Base-by-base conservation (phyloP, 208 protist genomes). In the Leishmania aethiopica region DNA sequence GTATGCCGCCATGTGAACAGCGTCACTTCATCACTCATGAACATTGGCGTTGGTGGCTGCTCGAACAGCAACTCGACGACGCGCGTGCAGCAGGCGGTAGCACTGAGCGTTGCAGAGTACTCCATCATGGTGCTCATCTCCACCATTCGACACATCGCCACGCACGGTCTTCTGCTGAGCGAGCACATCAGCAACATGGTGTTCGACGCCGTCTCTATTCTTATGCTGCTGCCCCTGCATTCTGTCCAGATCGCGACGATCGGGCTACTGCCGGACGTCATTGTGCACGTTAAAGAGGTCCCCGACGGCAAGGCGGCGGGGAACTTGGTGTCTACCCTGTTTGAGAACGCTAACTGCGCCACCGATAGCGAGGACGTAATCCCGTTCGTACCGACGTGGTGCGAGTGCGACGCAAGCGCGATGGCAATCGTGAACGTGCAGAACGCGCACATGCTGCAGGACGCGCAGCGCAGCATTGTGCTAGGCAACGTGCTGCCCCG, bases 181-280 rank as follows among this genome's bases (percentile, higher is more conserved):
- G 81, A 84, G 77, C 77, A 87, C 77, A 81, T 88, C 79, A 84
- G 84, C 77, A 84, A 77, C 77, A 95, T 93, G 89, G 77, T 98
- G n/a, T 97, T 96, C 78, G 86, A 95, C 75, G 90, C 93, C 45
- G 90, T 92, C 5, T 93, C 89, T 32, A 86, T 96, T 70, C 86
- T 98, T 10, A 96, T 97, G 93, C 82, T 94, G 84, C 77, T 96
- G 71, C 93, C 95, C 62, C 73, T 97, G 85, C 92, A 93, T 84
- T 94, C 92, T 32, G 90, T 96, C 67, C 93, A 96, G 81, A 93
- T 97, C 42, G 83, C 94, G 8, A 94, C 93, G 7, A 93, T 97
- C 40, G 92, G 91, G 15, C 80, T 98, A 51, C 85, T 98, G 37
- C 92, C 93, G 28, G 94, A 96, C 73, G 86, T 98, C 73, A 90